A percentile compares a stretch with the other conserved stretches of the same genome.
These are phyloP conservation scores for Exophiala sp. DNA, from an alignment of 2,329 filamentous ascomycete species.

Conservation along the genomic window DNA sequence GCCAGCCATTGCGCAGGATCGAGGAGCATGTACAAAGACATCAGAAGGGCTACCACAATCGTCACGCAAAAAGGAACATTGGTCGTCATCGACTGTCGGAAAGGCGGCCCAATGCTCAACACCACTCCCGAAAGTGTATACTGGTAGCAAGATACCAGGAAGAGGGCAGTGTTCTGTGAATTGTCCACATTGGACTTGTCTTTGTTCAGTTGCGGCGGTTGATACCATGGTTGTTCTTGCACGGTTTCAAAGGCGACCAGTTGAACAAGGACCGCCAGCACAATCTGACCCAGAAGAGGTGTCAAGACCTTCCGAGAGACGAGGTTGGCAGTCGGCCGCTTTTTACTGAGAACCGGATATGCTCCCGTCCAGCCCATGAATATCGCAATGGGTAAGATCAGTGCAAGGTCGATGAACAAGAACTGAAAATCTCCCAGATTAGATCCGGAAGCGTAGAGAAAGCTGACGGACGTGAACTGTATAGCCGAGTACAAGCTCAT, in stretches of 20 bases:
- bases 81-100: conserved; percentile 69
- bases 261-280: conserved; percentile 72
- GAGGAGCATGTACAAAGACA: conserved; percentile 75
- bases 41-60: conserved; percentile 59
- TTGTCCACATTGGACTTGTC: conserved; percentile 82
- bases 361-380: conserved; percentile 98
- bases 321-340: conserved; percentile 83
- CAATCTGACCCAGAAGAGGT: conserved; percentile 82
- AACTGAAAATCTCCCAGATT: conserved; percentile 98
- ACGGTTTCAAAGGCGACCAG: conserved; percentile 67
- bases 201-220: conserved; percentile 68
- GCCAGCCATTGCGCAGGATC: conserved; percentile 63
- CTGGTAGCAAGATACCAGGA: conserved; percentile 86
- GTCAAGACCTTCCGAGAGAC: conserved; percentile 89
- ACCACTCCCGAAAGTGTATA: conserved; percentile 89
- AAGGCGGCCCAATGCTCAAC: conserved; percentile 84
- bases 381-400: conserved; percentile 93
- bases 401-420: conserved; percentile 83
- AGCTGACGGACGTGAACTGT: conserved; percentile 94
- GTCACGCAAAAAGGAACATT: conserved; percentile 86
- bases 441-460: conserved; percentile 86
- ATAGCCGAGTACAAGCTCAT: conserved; percentile 99
- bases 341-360: conserved; percentile 67
- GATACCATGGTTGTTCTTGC: conserved; percentile 75
- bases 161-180: conserved; percentile 87